phyloP scores from a whole-genome alignment of 345 rosid genomes.

The Populus deltoides region DNA sequence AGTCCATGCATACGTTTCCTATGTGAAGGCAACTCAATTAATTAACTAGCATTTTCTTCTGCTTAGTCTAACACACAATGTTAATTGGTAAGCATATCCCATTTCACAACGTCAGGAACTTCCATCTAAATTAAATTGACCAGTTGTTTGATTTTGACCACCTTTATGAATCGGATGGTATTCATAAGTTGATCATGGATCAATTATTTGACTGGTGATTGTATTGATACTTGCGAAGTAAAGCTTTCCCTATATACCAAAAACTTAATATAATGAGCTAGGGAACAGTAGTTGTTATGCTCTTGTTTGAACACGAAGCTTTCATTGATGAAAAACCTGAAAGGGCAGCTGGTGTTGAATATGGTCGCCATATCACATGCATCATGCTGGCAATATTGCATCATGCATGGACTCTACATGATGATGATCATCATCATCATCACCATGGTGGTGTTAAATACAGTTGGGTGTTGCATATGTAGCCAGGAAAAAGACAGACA shows the following conservation, averaged over 20 bases:
- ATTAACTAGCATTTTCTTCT: not conserved
- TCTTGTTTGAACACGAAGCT: not conserved
- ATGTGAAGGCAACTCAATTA: not conserved
- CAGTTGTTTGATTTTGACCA: not conserved
- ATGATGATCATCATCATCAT: not conserved
- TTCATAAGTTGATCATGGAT: not conserved
- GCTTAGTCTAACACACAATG: not conserved
- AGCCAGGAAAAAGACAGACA: constrained; percentile 38
- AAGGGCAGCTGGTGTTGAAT: not conserved
- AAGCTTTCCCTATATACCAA: not conserved
- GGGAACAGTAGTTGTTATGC: not conserved
- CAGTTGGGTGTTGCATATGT: not conserved
- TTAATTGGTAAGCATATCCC: not conserved
- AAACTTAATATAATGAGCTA: not conserved
- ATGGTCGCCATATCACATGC: not conserved
- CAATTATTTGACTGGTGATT: not conserved
- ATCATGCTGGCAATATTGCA: not conserved
- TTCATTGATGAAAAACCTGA: not conserved
- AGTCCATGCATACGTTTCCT: not conserved
- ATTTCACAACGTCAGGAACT: not conserved
- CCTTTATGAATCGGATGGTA: not conserved
- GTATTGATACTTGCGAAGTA: not conserved
- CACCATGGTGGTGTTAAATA: not conserved
- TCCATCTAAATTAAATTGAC: not conserved
- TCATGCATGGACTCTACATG: not conserved